phyloP scores from a whole-genome alignment of 805 yeast genomes.

The Saturnispora serradocipensis region DNA sequence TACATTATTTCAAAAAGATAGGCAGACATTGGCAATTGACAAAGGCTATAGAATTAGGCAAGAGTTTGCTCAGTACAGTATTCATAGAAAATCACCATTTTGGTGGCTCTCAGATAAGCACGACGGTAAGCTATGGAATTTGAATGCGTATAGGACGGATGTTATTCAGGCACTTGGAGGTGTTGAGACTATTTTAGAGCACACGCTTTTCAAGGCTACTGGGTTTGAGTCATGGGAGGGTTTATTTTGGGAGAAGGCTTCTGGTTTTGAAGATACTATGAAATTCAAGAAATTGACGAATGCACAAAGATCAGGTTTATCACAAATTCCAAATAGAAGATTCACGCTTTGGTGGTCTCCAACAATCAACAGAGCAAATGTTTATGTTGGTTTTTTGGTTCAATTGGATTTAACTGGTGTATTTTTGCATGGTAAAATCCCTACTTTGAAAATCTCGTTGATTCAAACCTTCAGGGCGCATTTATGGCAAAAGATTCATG shows the following conservation, averaged over 20 bases:
- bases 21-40: conserved; percentile 90
- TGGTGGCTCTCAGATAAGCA: conserved; percentile 96
- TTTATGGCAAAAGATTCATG: conserved; percentile 98
- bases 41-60: conserved; percentile 84
- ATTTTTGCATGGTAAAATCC: conserved; percentile 94
- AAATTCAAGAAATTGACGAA: conserved; percentile 91
- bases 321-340: conserved; percentile 95
- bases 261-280: conserved; percentile 94
- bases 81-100: conserved; percentile 73
- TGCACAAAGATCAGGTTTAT: conserved; percentile 94
- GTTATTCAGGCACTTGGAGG: conserved; percentile 98
- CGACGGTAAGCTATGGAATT: conserved; percentile 93
- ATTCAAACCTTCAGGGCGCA: conserved; percentile 97
- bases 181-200: conserved; percentile 90
- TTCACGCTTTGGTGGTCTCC: conserved; percentile 99
- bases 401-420: conserved; percentile 96
- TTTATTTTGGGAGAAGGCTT: conserved; percentile 94
- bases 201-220: conserved; percentile 90
- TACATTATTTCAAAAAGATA: conserved; percentile 88
- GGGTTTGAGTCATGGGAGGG: conserved; percentile 99
- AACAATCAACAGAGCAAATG: conserved; percentile 94
- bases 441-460: conserved; percentile 88
- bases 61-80: conserved; percentile 64
- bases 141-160: conserved; percentile 87
- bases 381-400: conserved; percentile 93